A percentile compares a stretch with the other conserved stretches of the same genome.
These are phyloP conservation scores for Aspergillus sclerotialis DNA, from an alignment of 2,329 filamentous ascomycete species.

Conservation along the genomic window DNA sequence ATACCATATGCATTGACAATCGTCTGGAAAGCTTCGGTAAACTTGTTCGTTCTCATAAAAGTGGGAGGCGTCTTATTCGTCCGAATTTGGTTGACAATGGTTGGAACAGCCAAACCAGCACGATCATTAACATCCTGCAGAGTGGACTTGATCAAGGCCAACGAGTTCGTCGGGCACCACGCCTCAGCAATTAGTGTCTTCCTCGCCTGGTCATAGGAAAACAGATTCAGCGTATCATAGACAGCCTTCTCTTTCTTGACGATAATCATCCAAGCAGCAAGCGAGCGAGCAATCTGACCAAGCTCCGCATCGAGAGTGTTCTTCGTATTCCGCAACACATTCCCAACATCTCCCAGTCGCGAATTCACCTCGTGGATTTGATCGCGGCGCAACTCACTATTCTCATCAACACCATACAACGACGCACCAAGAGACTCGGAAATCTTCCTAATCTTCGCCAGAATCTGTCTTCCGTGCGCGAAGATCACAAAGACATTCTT, in stretches of 20 bases:
- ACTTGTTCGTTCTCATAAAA: constrained; percentile 97
- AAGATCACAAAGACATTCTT: constrained; percentile 99
- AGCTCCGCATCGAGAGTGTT: constrained; percentile 88
- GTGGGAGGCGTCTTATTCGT: constrained; percentile 97
- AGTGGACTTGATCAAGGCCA: constrained; percentile 83
- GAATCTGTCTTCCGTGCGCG: constrained; percentile 94
- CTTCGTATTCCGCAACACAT: constrained; percentile 91
- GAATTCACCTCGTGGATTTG: constrained; percentile 98
- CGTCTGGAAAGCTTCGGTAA: constrained; percentile 95
- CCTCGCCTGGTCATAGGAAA: constrained; percentile 91
- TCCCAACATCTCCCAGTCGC: constrained; percentile 81
- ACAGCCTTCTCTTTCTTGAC: constrained; percentile 98
- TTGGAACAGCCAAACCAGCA: constrained; percentile 91
- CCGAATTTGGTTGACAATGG: constrained; percentile 95
- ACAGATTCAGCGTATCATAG: constrained; percentile 89
- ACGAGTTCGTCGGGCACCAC: constrained; percentile 90
- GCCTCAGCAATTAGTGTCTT: constrained; percentile 97
- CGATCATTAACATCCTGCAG: constrained; percentile 95
- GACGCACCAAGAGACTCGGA: constrained; percentile 95
- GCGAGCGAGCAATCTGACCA: constrained; percentile 81
- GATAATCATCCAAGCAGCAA: constrained; percentile 95
- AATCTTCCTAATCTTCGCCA: constrained; percentile 98
- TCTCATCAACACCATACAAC: constrained; percentile 95
- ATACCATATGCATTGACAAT: constrained; percentile 99
- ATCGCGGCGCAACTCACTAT: constrained; percentile 87